phyloP scores from a whole-genome alignment of 805 yeast genomes.

The Soucietia sequanensis region DNA sequence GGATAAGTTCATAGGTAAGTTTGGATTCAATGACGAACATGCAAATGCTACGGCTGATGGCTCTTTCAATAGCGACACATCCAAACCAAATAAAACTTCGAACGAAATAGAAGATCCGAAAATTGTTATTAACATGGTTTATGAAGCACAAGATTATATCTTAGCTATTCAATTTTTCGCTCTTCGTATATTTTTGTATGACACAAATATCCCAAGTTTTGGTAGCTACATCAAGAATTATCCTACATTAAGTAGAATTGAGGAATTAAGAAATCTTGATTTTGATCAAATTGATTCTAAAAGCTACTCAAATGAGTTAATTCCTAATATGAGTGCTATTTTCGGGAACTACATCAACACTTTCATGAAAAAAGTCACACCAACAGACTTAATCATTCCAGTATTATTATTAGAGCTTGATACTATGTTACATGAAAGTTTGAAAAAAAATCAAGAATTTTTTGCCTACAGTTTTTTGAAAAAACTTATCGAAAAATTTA shows the following conservation, averaged over 20 bases:
- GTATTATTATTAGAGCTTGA: slow-evolving; percentile 29
- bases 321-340: slow-evolving; percentile 43
- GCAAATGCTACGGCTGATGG: slow-evolving; percentile 1
- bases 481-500: slow-evolving; percentile 51
- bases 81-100: slow-evolving; percentile 5
- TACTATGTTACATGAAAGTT: slow-evolving; percentile 30
- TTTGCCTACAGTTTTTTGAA: slow-evolving; percentile 47
- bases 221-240: slow-evolving; percentile 24
- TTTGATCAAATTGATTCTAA: slow-evolving; percentile 38
- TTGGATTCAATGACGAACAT: slow-evolving; percentile 8
- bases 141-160: slow-evolving; percentile 35
- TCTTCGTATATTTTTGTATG: slow-evolving; percentile 41
- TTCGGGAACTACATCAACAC: slow-evolving; percentile 43
- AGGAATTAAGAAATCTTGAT: slow-evolving; percentile 24
- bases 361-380: slow-evolving; percentile 34
- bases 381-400: slow-evolving; percentile 35
- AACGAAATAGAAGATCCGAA: slow-evolving; percentile 32
- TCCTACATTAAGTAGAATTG: slow-evolving; percentile 35
- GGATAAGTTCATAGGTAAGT: slow-evolving; percentile 21
- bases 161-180: slow-evolving; percentile 38
- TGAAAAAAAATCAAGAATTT: slow-evolving; percentile 64
- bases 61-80: not conserved
- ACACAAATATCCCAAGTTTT: slow-evolving; percentile 26
- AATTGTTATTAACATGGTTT: slow-evolving; percentile 32
- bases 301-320: slow-evolving; percentile 45